A percentile compares a stretch with the other conserved stretches of the same genome.
phyloP scores from a whole-genome alignment of 2,329 filamentous ascomycete species.

The Colletotrichum eleusines region DNA sequence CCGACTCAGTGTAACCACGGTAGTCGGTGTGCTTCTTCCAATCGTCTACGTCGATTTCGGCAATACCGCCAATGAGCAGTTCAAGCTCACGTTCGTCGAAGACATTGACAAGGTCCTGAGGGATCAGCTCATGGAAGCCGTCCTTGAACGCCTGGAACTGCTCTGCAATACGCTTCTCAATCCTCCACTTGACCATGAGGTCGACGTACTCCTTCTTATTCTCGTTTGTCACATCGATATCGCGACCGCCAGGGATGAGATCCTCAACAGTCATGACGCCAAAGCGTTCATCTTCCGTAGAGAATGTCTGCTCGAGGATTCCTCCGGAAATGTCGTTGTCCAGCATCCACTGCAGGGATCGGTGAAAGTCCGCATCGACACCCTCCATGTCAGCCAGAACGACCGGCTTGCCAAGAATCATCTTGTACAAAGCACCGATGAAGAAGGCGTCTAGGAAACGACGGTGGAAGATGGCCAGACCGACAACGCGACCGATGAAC shows the following conservation, averaged over 20 bases:
- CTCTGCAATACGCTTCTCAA: conserved; percentile 97
- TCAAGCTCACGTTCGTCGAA: conserved; percentile 98
- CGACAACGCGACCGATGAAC: conserved; percentile 97
- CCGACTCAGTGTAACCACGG: conserved; percentile 96
- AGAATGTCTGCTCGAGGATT: conserved; percentile 95
- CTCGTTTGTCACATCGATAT: conserved; percentile 97
- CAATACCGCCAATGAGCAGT: conserved; percentile 96
- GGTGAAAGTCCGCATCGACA: conserved; percentile 97
- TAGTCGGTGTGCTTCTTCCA: conserved; percentile 99
- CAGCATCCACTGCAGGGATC: conserved; percentile 96
- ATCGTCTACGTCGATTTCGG: conserved; percentile 99
- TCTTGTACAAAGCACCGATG: conserved; percentile 99
- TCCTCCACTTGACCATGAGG: conserved; percentile 98
- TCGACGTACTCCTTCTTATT: conserved; percentile 99
- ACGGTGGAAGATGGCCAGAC: conserved; percentile 96
- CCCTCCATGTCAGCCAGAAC: conserved; percentile 96
- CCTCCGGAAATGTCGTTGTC: conserved; percentile 96
- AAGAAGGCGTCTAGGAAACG: conserved; percentile 99
- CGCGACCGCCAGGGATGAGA: conserved; percentile 86
- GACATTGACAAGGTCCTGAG: conserved; percentile 95
- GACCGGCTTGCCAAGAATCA: conserved; percentile 96
- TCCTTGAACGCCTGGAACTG: conserved; percentile 98
- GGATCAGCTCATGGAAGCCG: conserved; percentile 97
- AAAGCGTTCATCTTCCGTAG: conserved; percentile 96
- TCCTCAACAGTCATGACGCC: conserved; percentile 95